Evolutionary conservation across 371 early-diverging fungal genomes (phyloP).

Genomic region (Mortierella sp.): DNA sequence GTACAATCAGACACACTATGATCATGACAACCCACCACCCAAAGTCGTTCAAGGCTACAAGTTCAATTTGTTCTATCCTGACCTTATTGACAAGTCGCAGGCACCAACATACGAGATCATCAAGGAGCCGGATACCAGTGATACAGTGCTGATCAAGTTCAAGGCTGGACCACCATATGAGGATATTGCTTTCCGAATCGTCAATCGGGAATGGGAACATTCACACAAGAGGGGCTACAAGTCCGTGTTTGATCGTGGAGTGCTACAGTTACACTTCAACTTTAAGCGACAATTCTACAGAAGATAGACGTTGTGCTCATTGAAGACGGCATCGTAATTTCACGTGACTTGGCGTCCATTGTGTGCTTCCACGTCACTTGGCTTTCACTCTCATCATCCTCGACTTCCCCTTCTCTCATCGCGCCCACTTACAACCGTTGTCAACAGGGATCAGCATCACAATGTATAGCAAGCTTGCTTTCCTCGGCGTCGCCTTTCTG

Average conservation of each 20-base stretch:
- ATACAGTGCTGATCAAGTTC: constrained; percentile 90
- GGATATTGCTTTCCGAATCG: constrained; percentile 95
- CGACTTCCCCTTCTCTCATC: not conserved
- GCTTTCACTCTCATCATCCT: not conserved
- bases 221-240: constrained; percentile 92
- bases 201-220: constrained; percentile 96
- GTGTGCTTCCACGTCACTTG: too few relatives aligned
- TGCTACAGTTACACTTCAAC: constrained; percentile 92
- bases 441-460: too few relatives aligned
- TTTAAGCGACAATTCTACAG: constrained; percentile 90
- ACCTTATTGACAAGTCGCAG: constrained; percentile 87
- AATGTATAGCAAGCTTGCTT: constrained; percentile 29
- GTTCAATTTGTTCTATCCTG: constrained; percentile 96
- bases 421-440: not conserved
- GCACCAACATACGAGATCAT: constrained; percentile 91
- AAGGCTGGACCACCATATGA: constrained; percentile 96
- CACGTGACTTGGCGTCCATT: too few relatives aligned
- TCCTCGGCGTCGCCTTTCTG: constrained; percentile 32
- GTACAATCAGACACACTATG: constrained; percentile 98
- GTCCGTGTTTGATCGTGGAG: constrained; percentile 90
- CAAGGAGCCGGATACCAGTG: constrained; percentile 75
- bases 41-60: constrained; percentile 98
- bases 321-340: too few relatives aligned
- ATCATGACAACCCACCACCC: constrained; percentile 96
- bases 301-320: constrained; percentile 56